Percentiles rank a stretch among this genome's conserved stretches.
Conservation (phyloP, 2,329 filamentous ascomycete species). For the Neophaeococcomyces mojaviensis region DNA sequence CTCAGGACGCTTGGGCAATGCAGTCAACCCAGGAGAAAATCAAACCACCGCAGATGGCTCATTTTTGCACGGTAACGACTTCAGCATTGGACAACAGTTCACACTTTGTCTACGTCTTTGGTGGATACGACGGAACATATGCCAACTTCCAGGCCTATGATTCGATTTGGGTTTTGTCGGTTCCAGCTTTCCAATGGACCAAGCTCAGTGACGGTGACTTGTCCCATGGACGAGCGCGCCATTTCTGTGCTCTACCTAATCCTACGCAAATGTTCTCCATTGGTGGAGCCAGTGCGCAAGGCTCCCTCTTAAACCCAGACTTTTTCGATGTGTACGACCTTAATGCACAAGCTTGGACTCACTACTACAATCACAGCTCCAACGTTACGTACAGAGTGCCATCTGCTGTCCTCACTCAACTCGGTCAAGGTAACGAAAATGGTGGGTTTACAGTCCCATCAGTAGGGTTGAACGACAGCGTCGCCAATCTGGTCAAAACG, state of each 20-base stretch:
- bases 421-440: neutral
- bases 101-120: constrained; percentile 30
- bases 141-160: constrained; percentile 22
- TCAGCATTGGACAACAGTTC: constrained; percentile 32
- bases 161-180: constrained; percentile 29
- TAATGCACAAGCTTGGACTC: neutral
- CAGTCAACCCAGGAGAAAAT: constrained; percentile 34
- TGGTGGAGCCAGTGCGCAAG: neutral
- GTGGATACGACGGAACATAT: constrained; percentile 26
- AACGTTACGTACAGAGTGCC: neutral
- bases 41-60: constrained; percentile 29
- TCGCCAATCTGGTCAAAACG: neutral
- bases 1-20: constrained; percentile 28
- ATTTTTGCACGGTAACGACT: constrained; percentile 37
- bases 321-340: constrained; percentile 1
- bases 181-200: constrained; percentile 30
- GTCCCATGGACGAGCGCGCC: neutral
- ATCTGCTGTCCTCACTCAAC: neutral
- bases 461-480: neutral
- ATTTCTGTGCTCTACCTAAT: neutral
- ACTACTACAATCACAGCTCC: neutral
- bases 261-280: neutral
- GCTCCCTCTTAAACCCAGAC: neutral
- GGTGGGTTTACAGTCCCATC: neutral
- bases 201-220: neutral